A percentile compares a stretch with the other conserved stretches of the same genome.
Evolutionary conservation across 2,329 filamentous ascomycete genomes (phyloP).

Genomic region (Diplodia scrobiculata): DNA sequence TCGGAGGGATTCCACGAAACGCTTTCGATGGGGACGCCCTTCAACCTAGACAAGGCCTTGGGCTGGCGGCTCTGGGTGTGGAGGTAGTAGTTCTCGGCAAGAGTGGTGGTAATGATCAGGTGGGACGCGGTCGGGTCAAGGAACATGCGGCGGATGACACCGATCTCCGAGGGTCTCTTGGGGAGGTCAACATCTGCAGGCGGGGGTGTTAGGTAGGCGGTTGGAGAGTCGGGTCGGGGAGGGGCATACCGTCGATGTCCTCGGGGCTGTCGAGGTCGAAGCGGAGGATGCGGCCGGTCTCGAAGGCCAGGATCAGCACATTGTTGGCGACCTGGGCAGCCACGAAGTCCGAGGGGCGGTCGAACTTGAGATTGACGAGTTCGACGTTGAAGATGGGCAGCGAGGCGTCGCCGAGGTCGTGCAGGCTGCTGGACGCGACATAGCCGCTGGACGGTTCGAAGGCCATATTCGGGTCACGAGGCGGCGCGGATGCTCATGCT

Average conservation of each 20-base stretch:
- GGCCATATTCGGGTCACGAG: slow-evolving; percentile 58
- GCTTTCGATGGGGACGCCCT: slow-evolving; percentile 83
- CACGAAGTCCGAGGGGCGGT: slow-evolving; percentile 91
- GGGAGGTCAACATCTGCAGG: slow-evolving; percentile 87
- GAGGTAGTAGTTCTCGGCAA: slow-evolving; percentile 96
- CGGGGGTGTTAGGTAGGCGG: neutral
- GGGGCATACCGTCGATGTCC: slow-evolving; percentile 71
- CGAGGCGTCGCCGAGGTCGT: slow-evolving; percentile 61
- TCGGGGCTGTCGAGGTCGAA: slow-evolving; percentile 93
- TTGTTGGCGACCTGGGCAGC: slow-evolving; percentile 97
- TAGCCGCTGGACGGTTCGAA: slow-evolving; percentile 73
- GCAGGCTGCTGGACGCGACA: slow-evolving; percentile 64
- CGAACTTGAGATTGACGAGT: slow-evolving; percentile 89
- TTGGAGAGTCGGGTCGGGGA: too few species aligned
- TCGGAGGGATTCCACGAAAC: slow-evolving; percentile 93
- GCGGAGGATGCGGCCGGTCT: slow-evolving; percentile 85
- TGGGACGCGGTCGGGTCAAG: slow-evolving; percentile 96
- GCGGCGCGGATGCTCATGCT: neutral
- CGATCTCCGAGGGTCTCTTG: slow-evolving; percentile 86
- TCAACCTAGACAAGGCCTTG: slow-evolving; percentile 76
- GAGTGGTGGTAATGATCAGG: slow-evolving; percentile 83
- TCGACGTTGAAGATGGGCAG: slow-evolving; percentile 94
- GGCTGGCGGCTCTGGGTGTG: slow-evolving; percentile 92
- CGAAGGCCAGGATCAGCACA: slow-evolving; percentile 87
- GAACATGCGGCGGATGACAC: slow-evolving; percentile 93